These are phyloP conservation scores for Crataegus laevigata DNA, from an alignment of 306 rosid species.

Conservation along the genomic window DNA sequence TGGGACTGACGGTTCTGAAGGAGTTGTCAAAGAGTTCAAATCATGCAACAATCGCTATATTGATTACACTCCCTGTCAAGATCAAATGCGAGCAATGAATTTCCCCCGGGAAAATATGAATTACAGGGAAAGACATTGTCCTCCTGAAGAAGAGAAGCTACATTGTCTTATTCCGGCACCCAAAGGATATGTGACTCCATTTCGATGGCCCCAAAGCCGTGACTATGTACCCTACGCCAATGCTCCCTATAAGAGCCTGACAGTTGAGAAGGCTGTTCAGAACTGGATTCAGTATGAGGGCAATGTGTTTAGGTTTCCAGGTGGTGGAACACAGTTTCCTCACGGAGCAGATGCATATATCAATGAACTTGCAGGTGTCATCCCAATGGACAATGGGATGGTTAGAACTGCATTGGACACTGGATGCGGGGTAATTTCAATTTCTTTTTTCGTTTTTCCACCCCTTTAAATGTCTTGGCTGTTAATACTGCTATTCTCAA, in stretches of 20 bases:
- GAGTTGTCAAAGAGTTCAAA: conserved; percentile 35
- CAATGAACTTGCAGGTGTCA: conserved; percentile 60
- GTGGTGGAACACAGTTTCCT: conserved; percentile 89
- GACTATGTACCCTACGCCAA: conserved; percentile 75
- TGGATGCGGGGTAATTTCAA: conserved; percentile 73
- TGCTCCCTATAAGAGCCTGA: conserved; percentile 71
- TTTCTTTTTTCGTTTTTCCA: background rate
- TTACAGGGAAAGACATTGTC: conserved; percentile 80
- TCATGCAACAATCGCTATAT: conserved; percentile 40
- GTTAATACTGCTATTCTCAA: background rate
- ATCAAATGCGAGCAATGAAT: conserved; percentile 65
- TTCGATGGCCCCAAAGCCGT: conserved; percentile 76
- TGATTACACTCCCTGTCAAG: conserved; percentile 81
- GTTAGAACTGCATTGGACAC: conserved; percentile 73
- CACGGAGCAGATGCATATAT: conserved; percentile 81
- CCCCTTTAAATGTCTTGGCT: conserved; percentile 4
- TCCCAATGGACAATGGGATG: conserved; percentile 64
- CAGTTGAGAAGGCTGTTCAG: conserved; percentile 85
- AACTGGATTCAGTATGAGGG: conserved; percentile 90
- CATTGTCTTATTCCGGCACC: conserved; percentile 80
- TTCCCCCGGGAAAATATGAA: conserved; percentile 63
- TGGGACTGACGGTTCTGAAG: conserved; percentile 30
- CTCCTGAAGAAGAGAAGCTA: conserved; percentile 56
- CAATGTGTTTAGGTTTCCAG: conserved; percentile 73
- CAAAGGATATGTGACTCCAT: conserved; percentile 64